Base-by-base conservation (phyloP, 2,329 filamentous ascomycete species). In the Epichloe gansuensis region DNA sequence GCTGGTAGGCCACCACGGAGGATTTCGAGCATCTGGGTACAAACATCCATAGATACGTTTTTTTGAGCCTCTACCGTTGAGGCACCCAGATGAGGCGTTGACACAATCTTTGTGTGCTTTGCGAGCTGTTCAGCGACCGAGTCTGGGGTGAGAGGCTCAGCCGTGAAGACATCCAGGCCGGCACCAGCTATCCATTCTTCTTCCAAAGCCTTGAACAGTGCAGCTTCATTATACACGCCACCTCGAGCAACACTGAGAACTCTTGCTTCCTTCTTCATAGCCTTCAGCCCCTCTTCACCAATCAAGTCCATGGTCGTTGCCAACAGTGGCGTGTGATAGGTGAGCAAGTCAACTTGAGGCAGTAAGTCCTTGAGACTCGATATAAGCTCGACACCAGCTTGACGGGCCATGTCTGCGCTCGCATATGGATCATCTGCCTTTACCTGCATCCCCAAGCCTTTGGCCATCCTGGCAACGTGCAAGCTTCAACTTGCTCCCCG, bases 51-150 rank as follows among this genome's bases (percentile, higher is more conserved):
- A 1, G 84, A 87, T 3, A 91, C 87, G 56, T 90, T 91, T 62
- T 91, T 86, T 65, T 93, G 87, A 0, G 88, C 88, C 73, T 93
- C 88, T 37, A 86, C 77, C 0, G 88, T 93, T 0, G 83, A 88
- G 0, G 88, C 88, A 7, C 87, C 87, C 0, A 93, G 74, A 65
- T 93, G 88, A 1, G 88, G 88, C 7, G 88, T 91, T 1, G 82
- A 82, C 2, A 91, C 82, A 0, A 89, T 86, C 58, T 80, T 83
- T 1, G 82, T 78, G 59, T 91, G 87, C 9, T 73, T 74, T 53
- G 86, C 78, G 8, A 93, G 72, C 45, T 74, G 75, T 11, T 75
- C 75, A 2, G 86, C 84, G 4, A 77, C 72, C 2, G 82, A 82
- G 37, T 65, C 68, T 3, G 65, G 58, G 1, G 56, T 62, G 0